Evolutionary conservation across 768 basidiomycete species (phyloP).

Genomic region (Lentinula guzmanii): DNA sequence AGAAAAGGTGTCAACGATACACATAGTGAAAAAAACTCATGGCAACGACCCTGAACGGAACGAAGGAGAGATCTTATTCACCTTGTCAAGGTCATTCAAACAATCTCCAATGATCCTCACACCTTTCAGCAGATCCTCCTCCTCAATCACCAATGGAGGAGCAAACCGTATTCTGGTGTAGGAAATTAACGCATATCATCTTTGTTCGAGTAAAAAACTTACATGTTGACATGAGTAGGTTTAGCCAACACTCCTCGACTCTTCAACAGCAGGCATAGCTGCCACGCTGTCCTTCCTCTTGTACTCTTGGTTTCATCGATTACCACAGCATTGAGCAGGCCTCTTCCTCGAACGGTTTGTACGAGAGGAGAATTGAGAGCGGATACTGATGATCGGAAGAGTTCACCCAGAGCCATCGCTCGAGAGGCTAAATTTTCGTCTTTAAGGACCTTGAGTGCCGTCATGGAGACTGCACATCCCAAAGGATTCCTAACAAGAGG

Average conservation of each 20-base stretch:
- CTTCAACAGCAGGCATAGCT: conserved; percentile 90
- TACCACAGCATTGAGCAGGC: conserved; percentile 89
- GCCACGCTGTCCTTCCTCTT: conserved; percentile 88
- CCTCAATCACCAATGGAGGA: conserved; percentile 91
- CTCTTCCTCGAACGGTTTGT: conserved; percentile 75
- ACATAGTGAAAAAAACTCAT: not conserved
- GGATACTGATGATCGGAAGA: conserved; percentile 64
- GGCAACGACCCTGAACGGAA: not conserved
- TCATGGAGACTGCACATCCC: conserved; percentile 93
- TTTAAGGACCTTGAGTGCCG: conserved; percentile 85
- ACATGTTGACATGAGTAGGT: conserved; percentile 95
- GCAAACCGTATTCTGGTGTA: conserved; percentile 83
- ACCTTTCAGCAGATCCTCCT: conserved; percentile 73
- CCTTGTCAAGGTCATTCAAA: conserved; percentile 76
- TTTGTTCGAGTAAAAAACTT: conserved; percentile 20
- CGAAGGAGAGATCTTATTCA: conserved; percentile 20
- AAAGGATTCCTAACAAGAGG: conserved; percentile 68
- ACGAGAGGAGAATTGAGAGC: conserved; percentile 68
- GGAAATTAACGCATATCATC: not conserved
- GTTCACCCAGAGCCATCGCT: conserved; percentile 70
- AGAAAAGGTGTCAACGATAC: conserved; percentile 2
- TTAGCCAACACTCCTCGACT: conserved; percentile 89
- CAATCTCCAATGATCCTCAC: conserved; percentile 72
- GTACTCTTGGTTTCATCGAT: conserved; percentile 78
- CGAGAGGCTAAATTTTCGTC: conserved; percentile 83